Evolutionary conservation across 1,139 yeast species (phyloP), one percentile per base, ranked within the genome.

Genomic region (Yamadazyma spencermartinsiae): DNA sequence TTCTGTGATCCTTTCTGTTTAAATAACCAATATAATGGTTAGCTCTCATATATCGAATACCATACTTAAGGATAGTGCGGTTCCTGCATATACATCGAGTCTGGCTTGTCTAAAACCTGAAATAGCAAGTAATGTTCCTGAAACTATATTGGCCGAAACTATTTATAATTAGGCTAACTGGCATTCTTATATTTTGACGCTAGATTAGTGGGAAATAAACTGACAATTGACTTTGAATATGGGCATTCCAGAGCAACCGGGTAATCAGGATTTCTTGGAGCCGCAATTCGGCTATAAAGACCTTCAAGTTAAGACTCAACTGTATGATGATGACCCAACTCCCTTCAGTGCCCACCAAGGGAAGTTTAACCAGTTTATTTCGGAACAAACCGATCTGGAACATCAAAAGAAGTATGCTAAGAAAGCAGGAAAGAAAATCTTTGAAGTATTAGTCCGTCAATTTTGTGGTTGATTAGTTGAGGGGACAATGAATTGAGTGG

Each of bases 351-450:
- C 60, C 13, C 40, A 59, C 12, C 64, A 59, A 33, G 54, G 58
- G 36, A 60, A 58, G 41, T 60, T 62, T 3, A 42, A 52, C 25
- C 65, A 54, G 11, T 67, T 63, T 42, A 28, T 65, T 36, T 48
- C 55, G 27, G 49, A 53, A 21, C 59, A 66, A 23, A 60, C 68
- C 12, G 71, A 66, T 48, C 59, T 48, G 32, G 68, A 61, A 23
- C 73, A 67, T 47, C 66, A 61, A 44, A 67, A 65, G 60, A 60
- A 63, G 48, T 68, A 67, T 47, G 73, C 68, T 39, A 68, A 59
- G 43, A 48, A 48, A 37, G 56, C 54, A 3, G 64, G 60, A 4
- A 55, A 50, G 43, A 51, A 42, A 29, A 18, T 60, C 8, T 58
- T 62, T 37, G 45, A 50, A 33, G 37, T 59, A 29, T 48, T 61